Evolutionary conservation across 2,329 filamentous ascomycete genomes (phyloP).

Genomic region (Hyphodiscus sp.): DNA sequence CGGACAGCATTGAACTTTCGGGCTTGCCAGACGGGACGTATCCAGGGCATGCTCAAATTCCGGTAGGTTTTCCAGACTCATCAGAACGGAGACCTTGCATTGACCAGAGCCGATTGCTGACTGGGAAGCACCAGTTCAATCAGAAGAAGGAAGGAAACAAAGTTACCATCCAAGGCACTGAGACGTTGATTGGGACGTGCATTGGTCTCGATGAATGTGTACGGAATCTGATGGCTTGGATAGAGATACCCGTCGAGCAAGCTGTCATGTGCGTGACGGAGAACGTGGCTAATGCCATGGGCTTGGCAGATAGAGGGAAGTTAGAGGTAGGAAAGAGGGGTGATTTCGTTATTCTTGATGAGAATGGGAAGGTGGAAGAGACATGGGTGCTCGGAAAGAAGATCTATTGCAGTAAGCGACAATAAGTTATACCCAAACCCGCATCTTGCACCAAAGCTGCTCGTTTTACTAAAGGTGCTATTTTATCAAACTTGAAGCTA

Average conservation of each 20-base stretch:
- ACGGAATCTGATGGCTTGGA: conserved; percentile 31
- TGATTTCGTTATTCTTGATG: conserved; percentile 24
- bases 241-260: conserved; percentile 18
- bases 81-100: no score
- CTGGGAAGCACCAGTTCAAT: conserved; percentile 18
- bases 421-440: no score
- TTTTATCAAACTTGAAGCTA: no score
- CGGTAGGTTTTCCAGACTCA: conserved; percentile 13
- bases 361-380: conserved; percentile 16
- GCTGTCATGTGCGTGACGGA: conserved; percentile 27
- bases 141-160: conserved; percentile 43
- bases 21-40: conserved; percentile 45
- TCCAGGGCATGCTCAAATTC: conserved; percentile 45
- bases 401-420: no score
- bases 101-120: no score
- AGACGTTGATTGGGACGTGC: conserved; percentile 48
- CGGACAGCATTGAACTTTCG: conserved; percentile 48
- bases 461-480: no score
- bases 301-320: conserved; percentile 19
- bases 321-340: conserved; percentile 21
- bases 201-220: conserved; percentile 44
- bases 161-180: conserved; percentile 45
- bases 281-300: conserved; percentile 24
- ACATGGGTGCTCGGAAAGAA: conserved; percentile 25
- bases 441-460: no score